phyloP scores from a whole-genome alignment of 2,329 filamentous ascomycete genomes.

The Fusarium chaquense region DNA sequence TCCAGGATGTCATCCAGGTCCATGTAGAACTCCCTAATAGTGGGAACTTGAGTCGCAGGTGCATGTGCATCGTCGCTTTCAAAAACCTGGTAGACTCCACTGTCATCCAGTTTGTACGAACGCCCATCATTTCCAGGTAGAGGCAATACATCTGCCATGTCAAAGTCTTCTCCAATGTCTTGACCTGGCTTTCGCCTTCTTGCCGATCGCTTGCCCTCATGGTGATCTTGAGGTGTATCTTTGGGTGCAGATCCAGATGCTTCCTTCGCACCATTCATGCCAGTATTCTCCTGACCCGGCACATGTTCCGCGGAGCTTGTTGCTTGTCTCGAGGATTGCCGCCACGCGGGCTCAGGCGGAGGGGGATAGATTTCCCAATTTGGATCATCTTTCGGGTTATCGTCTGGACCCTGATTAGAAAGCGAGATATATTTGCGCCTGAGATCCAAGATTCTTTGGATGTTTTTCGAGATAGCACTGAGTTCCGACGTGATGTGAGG shows the following conservation, averaged over 20 bases:
- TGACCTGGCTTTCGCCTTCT: constrained; percentile 86
- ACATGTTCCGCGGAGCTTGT: constrained; percentile 29
- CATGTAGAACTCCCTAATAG: constrained; percentile 94
- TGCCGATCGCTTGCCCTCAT: constrained; percentile 58
- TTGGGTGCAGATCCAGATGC: constrained; percentile 10
- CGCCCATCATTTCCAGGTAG: constrained; percentile 77
- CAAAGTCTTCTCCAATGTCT: constrained; percentile 92
- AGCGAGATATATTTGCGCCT: constrained; percentile 89
- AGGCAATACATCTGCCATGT: constrained; percentile 81
- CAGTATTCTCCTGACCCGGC: constrained; percentile 38
- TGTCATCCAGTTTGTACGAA: constrained; percentile 82
- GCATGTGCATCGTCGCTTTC: constrained; percentile 72
- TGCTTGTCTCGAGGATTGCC: constrained; percentile 46
- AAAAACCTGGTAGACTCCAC: constrained; percentile 93
- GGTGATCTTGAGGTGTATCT: constrained; percentile 39
- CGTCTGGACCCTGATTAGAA: constrained; percentile 82
- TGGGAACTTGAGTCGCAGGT: constrained; percentile 87
- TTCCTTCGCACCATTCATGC: constrained; percentile 25
- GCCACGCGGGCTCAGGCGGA: constrained; percentile 91
- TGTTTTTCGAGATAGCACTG: constrained; percentile 86
- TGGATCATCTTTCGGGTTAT: constrained; percentile 89
- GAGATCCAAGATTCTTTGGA: constrained; percentile 88
- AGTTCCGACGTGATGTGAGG: constrained; percentile 87
- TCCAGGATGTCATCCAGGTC: constrained; percentile 88
- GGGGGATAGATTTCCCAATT: constrained; percentile 91